Conservation (phyloP, 768 basidiomycete species). For the Coprinopsis marcescibilis region DNA sequence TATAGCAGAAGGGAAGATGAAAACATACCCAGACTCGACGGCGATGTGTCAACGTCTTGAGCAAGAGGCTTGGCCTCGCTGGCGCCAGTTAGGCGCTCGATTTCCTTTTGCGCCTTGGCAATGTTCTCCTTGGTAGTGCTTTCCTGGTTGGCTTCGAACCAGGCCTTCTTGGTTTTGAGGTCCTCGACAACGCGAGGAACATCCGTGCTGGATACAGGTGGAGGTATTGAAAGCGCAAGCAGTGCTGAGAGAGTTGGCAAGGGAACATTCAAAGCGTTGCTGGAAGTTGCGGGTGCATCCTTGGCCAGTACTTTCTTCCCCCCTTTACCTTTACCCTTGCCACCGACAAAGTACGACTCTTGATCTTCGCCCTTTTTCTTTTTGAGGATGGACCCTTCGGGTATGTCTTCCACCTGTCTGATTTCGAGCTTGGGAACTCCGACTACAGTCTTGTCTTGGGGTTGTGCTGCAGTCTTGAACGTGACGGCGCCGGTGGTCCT, state of each 20-base stretch:
- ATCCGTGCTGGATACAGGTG: conserved; percentile 72
- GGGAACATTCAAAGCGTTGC: conserved; percentile 43
- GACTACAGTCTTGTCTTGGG: conserved; percentile 39
- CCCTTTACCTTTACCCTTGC: conserved; percentile 59
- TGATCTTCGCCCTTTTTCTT: conserved; percentile 95
- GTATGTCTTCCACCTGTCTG: conserved; percentile 69
- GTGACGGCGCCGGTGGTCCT: conserved; percentile 33
- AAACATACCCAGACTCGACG: not conserved
- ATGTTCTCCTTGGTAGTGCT: conserved; percentile 75
- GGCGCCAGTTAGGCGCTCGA: conserved; percentile 51
- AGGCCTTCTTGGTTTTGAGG: conserved; percentile 88
- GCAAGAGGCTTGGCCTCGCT: conserved; percentile 29
- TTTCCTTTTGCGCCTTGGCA: conserved; percentile 52
- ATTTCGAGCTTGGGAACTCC: conserved; percentile 80
- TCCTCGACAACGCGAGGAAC: conserved; percentile 83
- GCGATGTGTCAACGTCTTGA: not conserved
- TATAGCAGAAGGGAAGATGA: not conserved
- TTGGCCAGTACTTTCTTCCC: conserved; percentile 47
- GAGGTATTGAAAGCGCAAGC: conserved; percentile 82
- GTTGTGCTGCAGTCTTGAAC: conserved; percentile 14
- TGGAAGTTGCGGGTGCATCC: conserved; percentile 21
- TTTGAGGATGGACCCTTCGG: conserved; percentile 63
- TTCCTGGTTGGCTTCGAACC: conserved; percentile 91
- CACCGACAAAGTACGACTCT: conserved; percentile 71
- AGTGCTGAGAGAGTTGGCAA: conserved; percentile 85